phyloP scores from a whole-genome alignment of 2,329 filamentous ascomycete species.

The Penicillium sp. region DNA sequence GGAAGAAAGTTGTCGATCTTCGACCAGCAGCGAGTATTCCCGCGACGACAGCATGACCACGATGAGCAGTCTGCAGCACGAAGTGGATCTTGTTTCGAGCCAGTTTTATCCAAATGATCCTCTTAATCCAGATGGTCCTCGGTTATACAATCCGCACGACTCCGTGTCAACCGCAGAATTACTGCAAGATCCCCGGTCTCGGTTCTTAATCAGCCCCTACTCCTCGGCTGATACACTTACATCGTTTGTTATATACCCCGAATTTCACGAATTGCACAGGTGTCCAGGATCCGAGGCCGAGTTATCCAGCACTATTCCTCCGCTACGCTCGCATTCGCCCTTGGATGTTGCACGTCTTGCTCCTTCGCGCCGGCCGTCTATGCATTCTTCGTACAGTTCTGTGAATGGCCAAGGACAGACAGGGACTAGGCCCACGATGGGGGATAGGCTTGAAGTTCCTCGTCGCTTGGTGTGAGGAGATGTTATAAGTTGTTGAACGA shows the following conservation, averaged over 20 bases:
- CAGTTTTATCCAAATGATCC: no score
- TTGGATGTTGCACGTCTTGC: not conserved
- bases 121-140: not conserved
- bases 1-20: not conserved
- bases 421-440: not conserved
- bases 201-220: not conserved
- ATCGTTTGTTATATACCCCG: not conserved
- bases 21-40: not conserved
- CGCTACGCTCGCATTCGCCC: not conserved
- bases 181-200: not conserved
- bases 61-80: not conserved
- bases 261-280: not conserved
- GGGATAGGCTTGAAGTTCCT: not conserved
- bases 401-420: not conserved
- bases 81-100: not conserved
- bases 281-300: not conserved
- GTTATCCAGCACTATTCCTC: not conserved
- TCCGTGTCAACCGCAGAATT: not conserved
- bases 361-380: not conserved
- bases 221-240: not conserved
- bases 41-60: not conserved
- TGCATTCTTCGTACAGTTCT: not conserved
- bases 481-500: not conserved
- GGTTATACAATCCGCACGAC: not conserved
- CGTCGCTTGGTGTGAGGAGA: not conserved